Evolutionary conservation across 2,329 filamentous ascomycete genomes (phyloP).

Genomic region (Trichophyton simii): DNA sequence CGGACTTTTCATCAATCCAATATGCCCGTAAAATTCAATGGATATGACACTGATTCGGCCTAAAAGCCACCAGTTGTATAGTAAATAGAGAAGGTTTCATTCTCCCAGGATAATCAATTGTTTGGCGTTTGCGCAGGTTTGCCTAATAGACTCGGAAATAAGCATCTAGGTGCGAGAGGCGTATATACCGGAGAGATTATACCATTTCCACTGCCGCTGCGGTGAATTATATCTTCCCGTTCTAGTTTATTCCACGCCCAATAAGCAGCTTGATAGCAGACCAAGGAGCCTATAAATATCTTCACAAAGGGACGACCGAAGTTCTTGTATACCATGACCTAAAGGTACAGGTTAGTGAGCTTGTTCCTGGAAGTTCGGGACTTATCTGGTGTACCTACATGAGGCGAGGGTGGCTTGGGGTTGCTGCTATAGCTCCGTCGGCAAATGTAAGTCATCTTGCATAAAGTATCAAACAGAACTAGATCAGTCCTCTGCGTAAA

Average conservation of each 20-base stretch:
- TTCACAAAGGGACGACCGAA: slow-evolving; percentile 5
- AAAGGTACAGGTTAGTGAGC: slow-evolving; percentile 33
- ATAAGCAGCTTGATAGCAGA: slow-evolving; percentile 4
- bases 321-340: slow-evolving; percentile 17
- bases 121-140: neutral
- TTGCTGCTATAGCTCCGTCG: slow-evolving; percentile 17
- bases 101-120: neutral
- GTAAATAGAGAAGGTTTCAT: neutral
- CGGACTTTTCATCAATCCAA: too few species aligned
- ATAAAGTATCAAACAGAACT: neutral
- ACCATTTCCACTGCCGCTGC: slow-evolving; percentile 1
- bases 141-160: neutral
- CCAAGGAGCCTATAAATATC: neutral
- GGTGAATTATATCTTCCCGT: neutral
- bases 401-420: slow-evolving; percentile 14
- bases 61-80: neutral
- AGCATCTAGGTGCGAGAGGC: neutral
- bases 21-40: neutral
- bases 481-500: neutral
- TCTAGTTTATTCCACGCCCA: slow-evolving; percentile 7
- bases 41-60: neutral
- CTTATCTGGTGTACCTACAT: slow-evolving; percentile 17
- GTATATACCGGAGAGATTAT: neutral
- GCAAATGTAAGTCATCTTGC: neutral
- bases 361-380: slow-evolving; percentile 26